These are phyloP conservation scores for Phaffia australis DNA, from an alignment of 768 basidiomycete genomes.

Conservation along the genomic window DNA sequence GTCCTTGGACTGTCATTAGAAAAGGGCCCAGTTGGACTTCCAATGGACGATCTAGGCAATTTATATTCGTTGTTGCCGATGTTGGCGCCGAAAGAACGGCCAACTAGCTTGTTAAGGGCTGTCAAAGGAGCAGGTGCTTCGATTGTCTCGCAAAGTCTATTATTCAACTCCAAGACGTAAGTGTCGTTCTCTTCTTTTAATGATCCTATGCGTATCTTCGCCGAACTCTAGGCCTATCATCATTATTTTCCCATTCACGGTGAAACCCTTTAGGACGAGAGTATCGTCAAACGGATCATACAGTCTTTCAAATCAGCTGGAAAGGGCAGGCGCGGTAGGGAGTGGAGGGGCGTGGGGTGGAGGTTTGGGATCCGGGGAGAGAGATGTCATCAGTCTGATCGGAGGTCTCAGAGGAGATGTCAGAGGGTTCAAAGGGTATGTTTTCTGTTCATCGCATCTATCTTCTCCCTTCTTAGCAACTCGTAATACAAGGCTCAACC, in stretches of 20 bases:
- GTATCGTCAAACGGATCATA: background rate
- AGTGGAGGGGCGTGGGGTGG: conserved; percentile 7
- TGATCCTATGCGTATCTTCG: no score
- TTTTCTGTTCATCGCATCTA: background rate
- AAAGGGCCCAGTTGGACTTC: background rate
- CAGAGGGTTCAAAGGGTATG: background rate
- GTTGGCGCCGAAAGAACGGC: background rate
- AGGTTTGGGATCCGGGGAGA: background rate
- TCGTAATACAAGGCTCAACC: no score
- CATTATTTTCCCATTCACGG: background rate
- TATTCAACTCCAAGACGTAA: conserved; percentile 4
- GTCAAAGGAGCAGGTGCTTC: background rate
- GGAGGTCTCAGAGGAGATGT: conserved; percentile 12
- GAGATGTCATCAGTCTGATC: background rate
- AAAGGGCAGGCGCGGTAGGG: conserved; percentile 8
- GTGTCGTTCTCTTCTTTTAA: background rate
- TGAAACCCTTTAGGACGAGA: background rate
- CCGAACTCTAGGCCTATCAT: background rate
- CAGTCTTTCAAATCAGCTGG: conserved; percentile 2
- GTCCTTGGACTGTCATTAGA: no score
- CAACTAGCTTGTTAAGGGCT: background rate
- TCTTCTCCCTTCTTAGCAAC: no score
- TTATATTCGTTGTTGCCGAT: background rate
- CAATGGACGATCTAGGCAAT: background rate
- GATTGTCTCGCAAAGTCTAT: background rate